Evolutionary conservation across 2,329 filamentous ascomycete species (phyloP), one percentile per base, ranked within the genome.

Genomic region (Keithomyces neogunnii): DNA sequence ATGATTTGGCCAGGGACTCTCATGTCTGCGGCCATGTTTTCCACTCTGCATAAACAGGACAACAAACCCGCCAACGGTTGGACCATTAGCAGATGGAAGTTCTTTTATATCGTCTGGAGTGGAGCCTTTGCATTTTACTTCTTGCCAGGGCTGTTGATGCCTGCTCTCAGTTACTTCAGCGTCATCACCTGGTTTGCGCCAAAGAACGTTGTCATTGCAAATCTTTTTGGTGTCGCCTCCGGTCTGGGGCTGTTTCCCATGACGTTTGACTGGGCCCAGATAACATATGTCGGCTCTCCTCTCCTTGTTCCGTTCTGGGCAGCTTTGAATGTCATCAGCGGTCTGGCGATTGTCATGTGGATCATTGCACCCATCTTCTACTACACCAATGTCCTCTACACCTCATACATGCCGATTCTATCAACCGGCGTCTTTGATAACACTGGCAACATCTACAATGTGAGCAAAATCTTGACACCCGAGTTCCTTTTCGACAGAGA

Each of bases 1-100:
- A 95, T 95, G 86, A 89, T 95, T 46, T 95, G 89, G 89, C 89
- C 89, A 1, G 86, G 86, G 28, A 95, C 89, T 0, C 73, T 95
- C 47, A 90, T 92, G 77, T 92, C 89, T 26, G 89, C 88, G 1
- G 85, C 89, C 60, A 91, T 95, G 87, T 93, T 95, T 61, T 85
- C 84, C 3, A 92, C 88, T 0, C 75, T 95, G 47, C 89, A 95
- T 67, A 90, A 86, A 60, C 84, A 89, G 54, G 85, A 91, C 62
- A 95, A 93, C 66, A 87, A 85, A 59, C 78, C 82, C 36, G 89
- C 88, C 26, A 84, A 89, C 65, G 88, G 89, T 35, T 95, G 89
- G 89, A 84, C 70, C 42, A 86, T 95, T 48, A 88, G 86, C 56
- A 77, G 89, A 45, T 91, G 88, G 78, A 86, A 82, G 56, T 95